Conservation (phyloP, 2,329 filamentous ascomycete genomes). For the Ceratocystiopsis sp. region DNA sequence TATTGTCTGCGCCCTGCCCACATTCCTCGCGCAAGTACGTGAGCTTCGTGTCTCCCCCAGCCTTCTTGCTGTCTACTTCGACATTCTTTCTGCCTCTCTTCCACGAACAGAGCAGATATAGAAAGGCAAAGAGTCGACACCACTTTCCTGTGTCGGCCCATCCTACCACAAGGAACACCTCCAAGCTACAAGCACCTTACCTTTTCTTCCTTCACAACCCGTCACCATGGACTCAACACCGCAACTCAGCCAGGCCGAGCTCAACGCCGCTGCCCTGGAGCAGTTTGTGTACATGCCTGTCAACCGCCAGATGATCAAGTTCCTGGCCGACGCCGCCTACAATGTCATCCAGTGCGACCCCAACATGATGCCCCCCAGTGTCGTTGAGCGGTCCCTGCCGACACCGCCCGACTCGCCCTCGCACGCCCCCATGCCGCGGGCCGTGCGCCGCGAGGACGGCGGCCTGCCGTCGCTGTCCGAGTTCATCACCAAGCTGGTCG, state of each 20-base stretch:
- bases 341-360: conserved; percentile 69
- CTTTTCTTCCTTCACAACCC: background rate
- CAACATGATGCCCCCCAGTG: conserved; percentile 31
- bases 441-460: conserved; percentile 28
- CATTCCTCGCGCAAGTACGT: conserved; percentile 6
- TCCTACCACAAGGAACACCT: background rate
- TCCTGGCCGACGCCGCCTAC: conserved; percentile 56
- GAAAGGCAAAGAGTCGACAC: background rate
- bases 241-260: conserved; percentile 33
- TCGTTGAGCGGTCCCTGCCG: conserved; percentile 15
- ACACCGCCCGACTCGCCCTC: conserved; percentile 27
- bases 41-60: conserved; percentile 1
- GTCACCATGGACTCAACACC: conserved; percentile 28
- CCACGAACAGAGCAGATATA: background rate
- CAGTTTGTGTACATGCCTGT: conserved; percentile 68
- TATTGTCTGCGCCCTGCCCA: conserved; percentile 7
- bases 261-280: conserved; percentile 60
- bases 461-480: conserved; percentile 65
- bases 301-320: conserved; percentile 57
- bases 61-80: background rate
- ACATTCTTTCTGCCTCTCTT: background rate
- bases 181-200: background rate
- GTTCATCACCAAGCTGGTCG: conserved; percentile 84
- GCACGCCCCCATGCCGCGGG: conserved; percentile 25
- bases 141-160: background rate